These are phyloP conservation scores for Penicillium hordei DNA, from an alignment of 2,329 filamentous ascomycete species.

Conservation along the genomic window DNA sequence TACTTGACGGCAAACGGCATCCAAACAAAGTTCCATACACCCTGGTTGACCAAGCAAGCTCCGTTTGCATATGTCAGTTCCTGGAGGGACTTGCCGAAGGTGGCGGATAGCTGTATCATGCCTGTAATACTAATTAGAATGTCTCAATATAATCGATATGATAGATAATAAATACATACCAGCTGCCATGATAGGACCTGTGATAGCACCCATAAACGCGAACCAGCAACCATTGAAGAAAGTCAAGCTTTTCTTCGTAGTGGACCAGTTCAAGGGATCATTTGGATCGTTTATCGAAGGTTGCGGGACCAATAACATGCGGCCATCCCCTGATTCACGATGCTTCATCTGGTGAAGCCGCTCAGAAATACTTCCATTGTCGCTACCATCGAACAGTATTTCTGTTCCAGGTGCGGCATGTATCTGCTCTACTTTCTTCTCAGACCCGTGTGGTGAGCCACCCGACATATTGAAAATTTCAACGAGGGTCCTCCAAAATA, in stretches of 20 bases:
- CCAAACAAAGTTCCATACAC: slow-evolving; percentile 18
- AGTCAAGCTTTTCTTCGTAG: slow-evolving; percentile 11
- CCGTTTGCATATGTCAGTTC: slow-evolving; percentile 17
- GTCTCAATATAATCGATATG: background rate
- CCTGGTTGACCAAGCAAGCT: slow-evolving; percentile 18
- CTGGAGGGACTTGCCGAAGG: slow-evolving; percentile 12
- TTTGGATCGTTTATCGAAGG: slow-evolving; percentile 17
- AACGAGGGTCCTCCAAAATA: background rate
- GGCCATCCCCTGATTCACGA: slow-evolving; percentile 10
- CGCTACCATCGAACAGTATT: slow-evolving; percentile 9
- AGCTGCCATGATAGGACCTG: slow-evolving; percentile 26
- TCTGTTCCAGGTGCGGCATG: slow-evolving; percentile 12
- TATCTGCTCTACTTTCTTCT: background rate
- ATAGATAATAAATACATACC: slow-evolving; percentile 12
- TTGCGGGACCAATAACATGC: slow-evolving; percentile 17
- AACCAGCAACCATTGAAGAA: slow-evolving; percentile 21
- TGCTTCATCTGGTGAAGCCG: slow-evolving; percentile 25
- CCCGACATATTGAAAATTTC: background rate
- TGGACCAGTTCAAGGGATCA: slow-evolving; percentile 17
- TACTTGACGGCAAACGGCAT: slow-evolving; percentile 27
- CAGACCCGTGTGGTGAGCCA: background rate
- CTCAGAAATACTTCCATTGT: slow-evolving; percentile 4
- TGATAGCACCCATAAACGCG: slow-evolving; percentile 20
- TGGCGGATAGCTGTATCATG: slow-evolving; percentile 12
- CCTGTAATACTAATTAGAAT: slow-evolving; percentile 6